Percentiles rank a stretch among this genome's conserved stretches.
These are phyloP conservation scores for Phallus indusiatus DNA, from an alignment of 768 basidiomycete genomes.

Conservation along the genomic window DNA sequence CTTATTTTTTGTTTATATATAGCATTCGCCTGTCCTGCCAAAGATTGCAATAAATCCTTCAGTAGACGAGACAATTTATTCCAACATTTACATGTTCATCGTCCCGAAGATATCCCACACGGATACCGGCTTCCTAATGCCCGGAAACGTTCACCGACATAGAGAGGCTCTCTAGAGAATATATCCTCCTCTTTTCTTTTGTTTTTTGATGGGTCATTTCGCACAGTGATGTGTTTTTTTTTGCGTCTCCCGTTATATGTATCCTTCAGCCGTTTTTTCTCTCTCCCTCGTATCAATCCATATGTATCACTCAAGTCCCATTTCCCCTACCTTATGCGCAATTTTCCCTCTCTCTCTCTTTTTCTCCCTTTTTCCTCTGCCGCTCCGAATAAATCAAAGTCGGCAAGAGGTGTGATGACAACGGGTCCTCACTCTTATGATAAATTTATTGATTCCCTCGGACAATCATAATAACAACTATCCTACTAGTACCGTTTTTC, in stretches of 20 bases:
- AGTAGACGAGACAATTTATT: constrained; percentile 74
- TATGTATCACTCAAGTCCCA: neutral
- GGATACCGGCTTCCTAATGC: neutral
- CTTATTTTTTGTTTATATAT: constrained; percentile 11
- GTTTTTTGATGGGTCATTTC: neutral
- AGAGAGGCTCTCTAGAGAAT: neutral
- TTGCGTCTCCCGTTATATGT: neutral
- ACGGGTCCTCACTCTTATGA: neutral
- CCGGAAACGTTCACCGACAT: neutral
- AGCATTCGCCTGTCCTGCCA: constrained; percentile 68
- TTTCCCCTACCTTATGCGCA: neutral
- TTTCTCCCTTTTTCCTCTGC: neutral
- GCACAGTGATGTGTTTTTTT: too few relatives aligned
- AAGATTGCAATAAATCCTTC: constrained; percentile 61
- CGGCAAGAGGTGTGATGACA: neutral
- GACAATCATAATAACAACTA: neutral
- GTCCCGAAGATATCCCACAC: neutral
- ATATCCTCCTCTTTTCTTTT: neutral
- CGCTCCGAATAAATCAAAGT: neutral
- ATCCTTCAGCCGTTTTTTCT: neutral
- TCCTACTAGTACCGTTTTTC: too few relatives aligned
- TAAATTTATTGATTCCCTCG: neutral
- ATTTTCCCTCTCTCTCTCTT: neutral
- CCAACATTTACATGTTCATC: constrained; percentile 68
- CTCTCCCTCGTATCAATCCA: neutral